A percentile compares a stretch with the other conserved stretches of the same genome.
Evolutionary conservation across 768 basidiomycete species (phyloP).

Genomic region (Hygrophoropsis aurantiaca): DNA sequence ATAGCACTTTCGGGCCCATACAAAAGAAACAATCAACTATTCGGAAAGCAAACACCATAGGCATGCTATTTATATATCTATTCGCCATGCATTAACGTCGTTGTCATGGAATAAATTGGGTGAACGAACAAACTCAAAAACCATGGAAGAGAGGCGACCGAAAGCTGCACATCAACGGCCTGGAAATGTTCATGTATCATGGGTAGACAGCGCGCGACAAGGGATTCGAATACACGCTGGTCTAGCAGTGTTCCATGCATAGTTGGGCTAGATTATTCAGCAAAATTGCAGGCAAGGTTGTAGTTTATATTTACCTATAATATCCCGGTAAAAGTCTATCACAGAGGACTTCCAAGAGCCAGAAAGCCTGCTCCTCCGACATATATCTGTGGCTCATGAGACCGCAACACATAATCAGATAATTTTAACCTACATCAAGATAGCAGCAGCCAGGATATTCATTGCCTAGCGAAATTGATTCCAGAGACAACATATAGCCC

Average conservation of each 20-base stretch:
- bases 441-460: constrained; percentile 97
- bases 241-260: constrained; percentile 99
- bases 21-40: constrained; percentile 98
- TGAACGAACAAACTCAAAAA: constrained; percentile 75
- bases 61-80: constrained; percentile 91
- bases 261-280: constrained; percentile 62
- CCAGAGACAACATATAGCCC: constrained; percentile 2
- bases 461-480: constrained; percentile 63
- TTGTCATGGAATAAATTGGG: constrained; percentile 45
- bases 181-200: constrained; percentile 94
- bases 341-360: constrained; percentile 93
- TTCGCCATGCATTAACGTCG: not conserved
- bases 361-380: constrained; percentile 99
- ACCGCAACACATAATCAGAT: not conserved
- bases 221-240: constrained; percentile 94
- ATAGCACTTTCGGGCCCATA: constrained; percentile 98
- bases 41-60: constrained; percentile 96
- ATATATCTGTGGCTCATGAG: constrained; percentile 68
- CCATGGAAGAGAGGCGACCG: constrained; percentile 96
- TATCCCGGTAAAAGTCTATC: constrained; percentile 96
- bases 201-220: constrained; percentile 86
- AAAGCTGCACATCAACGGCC: constrained; percentile 90
- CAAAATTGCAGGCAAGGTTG: constrained; percentile 1
- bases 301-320: constrained; percentile 64
- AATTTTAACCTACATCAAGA: constrained; percentile 66